Conservation (phyloP, 305 asterid genomes). For the Withania somnifera region DNA sequence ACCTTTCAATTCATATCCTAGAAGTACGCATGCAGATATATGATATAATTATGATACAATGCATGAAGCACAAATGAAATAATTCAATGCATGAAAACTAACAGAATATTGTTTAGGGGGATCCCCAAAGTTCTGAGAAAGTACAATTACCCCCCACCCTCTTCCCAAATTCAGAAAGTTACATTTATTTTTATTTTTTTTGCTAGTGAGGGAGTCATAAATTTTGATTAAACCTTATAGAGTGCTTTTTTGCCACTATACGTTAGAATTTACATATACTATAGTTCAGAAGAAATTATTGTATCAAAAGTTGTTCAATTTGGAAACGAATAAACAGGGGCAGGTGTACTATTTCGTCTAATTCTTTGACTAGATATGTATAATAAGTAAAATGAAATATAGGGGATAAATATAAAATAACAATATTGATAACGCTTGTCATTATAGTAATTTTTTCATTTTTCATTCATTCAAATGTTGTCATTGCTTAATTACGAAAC, state of each 20-base stretch:
- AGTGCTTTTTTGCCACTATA: too few relatives aligned
- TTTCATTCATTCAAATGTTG: neutral
- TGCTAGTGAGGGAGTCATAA: neutral
- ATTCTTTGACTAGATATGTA: neutral
- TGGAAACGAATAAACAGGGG: neutral
- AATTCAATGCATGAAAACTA: neutral
- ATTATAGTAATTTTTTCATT: neutral
- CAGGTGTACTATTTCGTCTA: neutral
- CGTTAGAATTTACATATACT: too few relatives aligned
- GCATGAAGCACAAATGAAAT: neutral
- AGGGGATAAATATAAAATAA: neutral
- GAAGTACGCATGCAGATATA: neutral
- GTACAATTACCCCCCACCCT: neutral
- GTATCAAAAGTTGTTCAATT: neutral
- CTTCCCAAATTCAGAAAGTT: neutral
- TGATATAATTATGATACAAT: neutral
- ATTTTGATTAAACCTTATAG: neutral
- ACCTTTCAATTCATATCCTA: neutral
- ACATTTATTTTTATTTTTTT: neutral
- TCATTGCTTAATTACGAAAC: neutral
- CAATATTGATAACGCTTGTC: neutral
- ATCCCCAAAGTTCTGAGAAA: neutral
- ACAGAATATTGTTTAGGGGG: neutral
- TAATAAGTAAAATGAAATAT: neutral
- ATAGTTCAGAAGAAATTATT: neutral